Percentiles rank a stretch among this genome's conserved stretches.
Evolutionary conservation across 1,284 basidiomycete genomes (phyloP).

Genomic region (Cystobasidium slooffiae): DNA sequence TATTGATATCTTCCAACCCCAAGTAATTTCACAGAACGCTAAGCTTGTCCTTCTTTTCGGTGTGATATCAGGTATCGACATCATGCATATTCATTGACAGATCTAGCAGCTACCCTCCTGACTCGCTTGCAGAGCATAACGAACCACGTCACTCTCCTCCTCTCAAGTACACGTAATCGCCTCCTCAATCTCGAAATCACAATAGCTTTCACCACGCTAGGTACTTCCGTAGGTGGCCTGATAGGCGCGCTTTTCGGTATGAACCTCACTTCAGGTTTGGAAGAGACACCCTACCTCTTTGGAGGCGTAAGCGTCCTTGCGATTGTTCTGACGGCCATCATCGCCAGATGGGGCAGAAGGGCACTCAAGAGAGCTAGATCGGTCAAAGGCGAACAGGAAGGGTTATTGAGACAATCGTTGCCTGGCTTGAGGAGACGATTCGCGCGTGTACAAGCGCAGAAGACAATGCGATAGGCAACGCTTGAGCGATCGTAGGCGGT

Average conservation of each 20-base stretch:
- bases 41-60: too few relatives aligned
- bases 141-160: constrained; percentile 41
- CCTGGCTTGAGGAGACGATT: constrained; percentile 16
- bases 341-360: constrained; percentile 19
- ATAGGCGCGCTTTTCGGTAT: constrained; percentile 39
- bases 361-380: constrained; percentile 25
- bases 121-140: constrained; percentile 40
- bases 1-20: too few relatives aligned
- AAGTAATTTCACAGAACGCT: too few relatives aligned
- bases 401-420: constrained; percentile 18
- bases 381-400: constrained; percentile 34
- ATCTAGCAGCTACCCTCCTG: constrained; percentile 29
- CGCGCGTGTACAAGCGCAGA: background rate
- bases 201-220: constrained; percentile 40
- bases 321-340: constrained; percentile 2
- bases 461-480: too few relatives aligned
- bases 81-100: constrained; percentile 35
- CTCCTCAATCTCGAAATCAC: constrained; percentile 41
- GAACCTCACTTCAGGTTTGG: constrained; percentile 33
- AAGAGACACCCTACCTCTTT: constrained; percentile 31
- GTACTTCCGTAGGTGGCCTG: constrained; percentile 13
- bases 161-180: constrained; percentile 37
- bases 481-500: too few relatives aligned
- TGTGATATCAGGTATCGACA: constrained; percentile 28
- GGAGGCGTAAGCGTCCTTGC: background rate